Conservation (phyloP, 2,329 filamentous ascomycete genomes). For the Ophiostoma tasmaniense region DNA sequence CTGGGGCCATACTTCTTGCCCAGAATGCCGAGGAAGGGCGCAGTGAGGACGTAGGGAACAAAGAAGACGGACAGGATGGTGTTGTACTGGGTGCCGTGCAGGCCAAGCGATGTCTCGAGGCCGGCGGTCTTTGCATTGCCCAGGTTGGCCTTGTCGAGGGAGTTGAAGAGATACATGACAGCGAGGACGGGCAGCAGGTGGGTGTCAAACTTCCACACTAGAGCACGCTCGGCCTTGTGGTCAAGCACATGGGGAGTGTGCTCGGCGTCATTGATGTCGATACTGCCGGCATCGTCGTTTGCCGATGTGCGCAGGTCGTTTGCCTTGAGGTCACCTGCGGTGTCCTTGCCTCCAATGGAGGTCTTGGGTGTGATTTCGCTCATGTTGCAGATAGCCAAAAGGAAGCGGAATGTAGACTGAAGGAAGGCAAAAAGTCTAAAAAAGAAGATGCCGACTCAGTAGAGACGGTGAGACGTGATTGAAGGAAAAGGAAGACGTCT, state of each 20-base stretch:
- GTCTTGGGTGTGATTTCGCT: constrained; percentile 1
- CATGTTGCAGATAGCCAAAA: neutral
- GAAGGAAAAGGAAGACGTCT: neutral
- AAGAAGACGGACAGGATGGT: constrained; percentile 65
- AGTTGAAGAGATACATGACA: constrained; percentile 47
- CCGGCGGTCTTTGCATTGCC: constrained; percentile 20
- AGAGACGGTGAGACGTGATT: neutral
- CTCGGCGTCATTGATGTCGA: constrained; percentile 10
- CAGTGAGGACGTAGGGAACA: constrained; percentile 64
- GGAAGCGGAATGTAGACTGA: neutral
- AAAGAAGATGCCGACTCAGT: too few relatives aligned
- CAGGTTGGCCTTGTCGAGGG: constrained; percentile 33
- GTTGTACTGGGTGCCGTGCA: constrained; percentile 45
- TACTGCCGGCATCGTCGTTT: constrained; percentile 8
- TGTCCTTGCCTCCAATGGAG: neutral
- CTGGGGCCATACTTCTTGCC: constrained; percentile 64
- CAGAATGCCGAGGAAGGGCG: constrained; percentile 49
- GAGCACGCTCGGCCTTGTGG: constrained; percentile 37
- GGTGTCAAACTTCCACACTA: constrained; percentile 48
- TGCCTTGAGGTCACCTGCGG: neutral
- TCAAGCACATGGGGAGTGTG: constrained; percentile 29
- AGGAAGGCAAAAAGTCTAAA: neutral
- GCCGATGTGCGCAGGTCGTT: neutral
- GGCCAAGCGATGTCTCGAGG: constrained; percentile 11
- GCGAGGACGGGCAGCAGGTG: constrained; percentile 46